Base-by-base conservation (phyloP, 108 stramenopile genomes). In the Conticribra weissflogii region DNA sequence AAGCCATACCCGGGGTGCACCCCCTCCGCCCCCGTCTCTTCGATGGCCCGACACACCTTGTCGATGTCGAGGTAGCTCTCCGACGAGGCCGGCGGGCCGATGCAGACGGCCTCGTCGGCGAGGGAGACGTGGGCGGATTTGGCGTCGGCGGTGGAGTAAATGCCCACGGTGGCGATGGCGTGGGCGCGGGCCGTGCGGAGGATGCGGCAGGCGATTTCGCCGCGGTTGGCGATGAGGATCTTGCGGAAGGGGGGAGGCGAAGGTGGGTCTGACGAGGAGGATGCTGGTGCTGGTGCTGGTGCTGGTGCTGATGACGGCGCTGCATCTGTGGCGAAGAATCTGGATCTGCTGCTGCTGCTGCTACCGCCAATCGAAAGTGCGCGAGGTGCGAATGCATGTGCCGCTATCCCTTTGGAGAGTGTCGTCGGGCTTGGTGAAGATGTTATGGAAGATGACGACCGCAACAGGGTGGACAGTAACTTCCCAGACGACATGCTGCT, bases 1-100 rank as follows among this genome's bases (percentile, higher is more conserved):
- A 92, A 93, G 23, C 93, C 96, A 76, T 95, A 98, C 30, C 97
- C 97, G 2, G 98, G 98, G 80, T 98, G 97, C 21, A 97, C 84
- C 3, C 89, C 96, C 78, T 95, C 82, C 2, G 93, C 91, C 1
- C 92, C 88, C 1, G 93, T 88, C 59, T 53, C 31, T 22, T 68
- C 41, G 25, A 88, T 82, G 25, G 95, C 94, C 9, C 87, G 68
- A 33, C 93, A 59, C 34, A 98, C 87, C 46, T 88, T 83, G n/a
- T 93, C 77, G 16, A 85, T 82, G 25, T 88, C 65, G 51, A 98
- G 70, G 66, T 97, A 97, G 49, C 82, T 85, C 47, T 87, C 78
- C 30, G 69, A 59, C 14, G 87, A 63, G 2, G 93, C 86, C 2
- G 94, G 83, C 3, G 89, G 85, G 12, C 98, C 98, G 56, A 98